Evolutionary conservation across 371 early-diverging fungal species (phyloP).

Genomic region (Mortierella sp.): DNA sequence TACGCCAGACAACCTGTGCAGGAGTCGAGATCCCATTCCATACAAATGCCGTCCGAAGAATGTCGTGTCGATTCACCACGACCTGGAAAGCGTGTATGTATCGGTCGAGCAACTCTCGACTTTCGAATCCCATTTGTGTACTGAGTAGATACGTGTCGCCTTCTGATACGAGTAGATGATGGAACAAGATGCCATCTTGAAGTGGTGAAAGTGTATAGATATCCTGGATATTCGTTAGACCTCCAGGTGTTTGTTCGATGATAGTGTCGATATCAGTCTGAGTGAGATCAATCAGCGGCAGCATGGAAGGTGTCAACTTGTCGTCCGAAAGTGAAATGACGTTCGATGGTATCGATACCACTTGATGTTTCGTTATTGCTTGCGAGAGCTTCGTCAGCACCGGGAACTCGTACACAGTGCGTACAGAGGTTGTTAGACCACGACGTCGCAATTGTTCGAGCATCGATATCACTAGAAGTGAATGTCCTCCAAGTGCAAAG

Average conservation of each 20-base stretch:
- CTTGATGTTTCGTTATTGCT: neutral
- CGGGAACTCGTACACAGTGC: slow-evolving; percentile 15
- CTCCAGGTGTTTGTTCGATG: slow-evolving; percentile 8
- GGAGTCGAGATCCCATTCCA: slow-evolving; percentile 14
- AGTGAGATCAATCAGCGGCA: slow-evolving; percentile 27
- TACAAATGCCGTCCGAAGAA: slow-evolving; percentile 16
- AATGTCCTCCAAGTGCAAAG: slow-evolving; percentile 21
- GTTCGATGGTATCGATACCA: slow-evolving; percentile 8
- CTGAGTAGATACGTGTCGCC: slow-evolving; percentile 15
- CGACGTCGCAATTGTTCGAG: neutral
- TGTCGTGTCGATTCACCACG: slow-evolving; percentile 1
- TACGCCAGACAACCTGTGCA: slow-evolving; percentile 22
- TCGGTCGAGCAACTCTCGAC: slow-evolving; percentile 10
- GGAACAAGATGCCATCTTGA: slow-evolving; percentile 27
- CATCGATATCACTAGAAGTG: slow-evolving; percentile 12
- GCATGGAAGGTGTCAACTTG: slow-evolving; percentile 7
- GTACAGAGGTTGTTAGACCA: slow-evolving; percentile 12
- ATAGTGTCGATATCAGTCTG: slow-evolving; percentile 25
- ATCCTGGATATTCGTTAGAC: slow-evolving; percentile 28
- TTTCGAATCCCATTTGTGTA: neutral
- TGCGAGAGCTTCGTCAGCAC: slow-evolving; percentile 5
- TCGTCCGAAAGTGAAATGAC: neutral
- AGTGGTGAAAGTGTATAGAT: slow-evolving; percentile 23
- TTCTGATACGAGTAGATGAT: slow-evolving; percentile 8
- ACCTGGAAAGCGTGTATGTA: slow-evolving; percentile 17